These are phyloP conservation scores for Cetradonia linearis DNA, from an alignment of 495 filamentous ascomycete genomes.

Conservation along the genomic window DNA sequence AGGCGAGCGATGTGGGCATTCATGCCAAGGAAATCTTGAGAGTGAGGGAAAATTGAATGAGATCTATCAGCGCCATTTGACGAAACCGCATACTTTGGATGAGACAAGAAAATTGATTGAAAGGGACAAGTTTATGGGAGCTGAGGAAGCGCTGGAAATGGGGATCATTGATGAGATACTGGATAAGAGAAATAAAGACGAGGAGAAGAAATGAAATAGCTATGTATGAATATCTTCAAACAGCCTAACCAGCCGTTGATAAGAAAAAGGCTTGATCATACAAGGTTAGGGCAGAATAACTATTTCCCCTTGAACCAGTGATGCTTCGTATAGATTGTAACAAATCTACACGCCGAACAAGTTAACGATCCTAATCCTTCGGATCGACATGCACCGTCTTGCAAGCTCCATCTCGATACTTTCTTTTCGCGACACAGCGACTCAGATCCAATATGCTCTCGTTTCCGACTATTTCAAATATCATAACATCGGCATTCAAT, in stretches of 20 bases:
- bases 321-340: too few species aligned
- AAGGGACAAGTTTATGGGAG: slow-evolving; percentile 86
- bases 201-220: slow-evolving; percentile 18
- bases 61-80: slow-evolving; percentile 82
- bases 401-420: slow-evolving; percentile 27
- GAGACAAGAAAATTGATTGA: slow-evolving; percentile 94
- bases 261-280: neutral
- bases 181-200: slow-evolving; percentile 42
- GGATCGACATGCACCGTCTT: too few species aligned
- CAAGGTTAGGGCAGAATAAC: too few species aligned
- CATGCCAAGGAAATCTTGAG: slow-evolving; percentile 95
- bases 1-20: slow-evolving; percentile 86
- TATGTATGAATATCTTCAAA: neutral
- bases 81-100: slow-evolving; percentile 58
- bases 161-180: slow-evolving; percentile 89
- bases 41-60: slow-evolving; percentile 76
- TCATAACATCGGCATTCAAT: slow-evolving; percentile 33
- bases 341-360: too few species aligned
- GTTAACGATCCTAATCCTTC: too few species aligned
- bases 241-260: neutral
- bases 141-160: slow-evolving; percentile 75
- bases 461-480: slow-evolving; percentile 28
- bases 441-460: neutral
- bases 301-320: too few species aligned
- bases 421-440: neutral